Conservation (phyloP, 2,329 filamentous ascomycete species). For the Helminthosporium solani region DNA sequence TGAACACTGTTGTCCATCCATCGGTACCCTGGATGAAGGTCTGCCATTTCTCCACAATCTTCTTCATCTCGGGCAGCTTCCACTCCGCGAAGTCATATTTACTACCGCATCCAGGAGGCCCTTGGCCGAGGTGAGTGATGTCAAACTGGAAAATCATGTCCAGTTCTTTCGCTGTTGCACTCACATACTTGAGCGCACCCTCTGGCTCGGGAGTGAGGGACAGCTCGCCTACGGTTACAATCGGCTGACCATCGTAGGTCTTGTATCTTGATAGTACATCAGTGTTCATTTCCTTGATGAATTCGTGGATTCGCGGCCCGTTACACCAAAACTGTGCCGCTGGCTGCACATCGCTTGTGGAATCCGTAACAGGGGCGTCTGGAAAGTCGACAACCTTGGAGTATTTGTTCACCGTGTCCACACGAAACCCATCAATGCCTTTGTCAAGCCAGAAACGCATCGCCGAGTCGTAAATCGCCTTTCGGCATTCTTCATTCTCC, state of each 20-base stretch:
- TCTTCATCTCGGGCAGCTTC: conserved; percentile 46
- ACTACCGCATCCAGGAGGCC: conserved; percentile 28
- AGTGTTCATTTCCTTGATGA: conserved; percentile 54
- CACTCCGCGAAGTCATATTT: conserved; percentile 40
- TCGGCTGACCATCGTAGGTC: conserved; percentile 38
- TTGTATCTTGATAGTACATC: conserved; percentile 57
- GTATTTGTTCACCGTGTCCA: conserved; percentile 53
- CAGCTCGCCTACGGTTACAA: conserved; percentile 62
- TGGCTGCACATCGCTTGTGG: conserved; percentile 48
- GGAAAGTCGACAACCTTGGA: conserved; percentile 47
- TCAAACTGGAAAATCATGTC: conserved; percentile 55
- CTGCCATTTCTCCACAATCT: conserved; percentile 49
- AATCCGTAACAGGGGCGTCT: conserved; percentile 46
- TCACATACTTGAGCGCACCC: conserved; percentile 47
- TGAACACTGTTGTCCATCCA: conserved; percentile 59
- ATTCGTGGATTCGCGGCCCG: conserved; percentile 60
- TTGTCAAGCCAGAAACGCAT: conserved; percentile 52
- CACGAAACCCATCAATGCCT: conserved; percentile 49
- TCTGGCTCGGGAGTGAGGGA: conserved; percentile 48
- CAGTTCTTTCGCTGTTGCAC: conserved; percentile 44
- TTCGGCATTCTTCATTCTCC: conserved; percentile 48
- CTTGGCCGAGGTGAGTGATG: conserved; percentile 41
- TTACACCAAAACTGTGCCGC: conserved; percentile 56
- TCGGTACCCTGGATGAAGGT: conserved; percentile 50
- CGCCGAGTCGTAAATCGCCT: conserved; percentile 48